Evolutionary conservation across 306 rosid species (phyloP), one percentile per base, ranked within the genome.

Genomic region (Begonia fuchsioides): DNA sequence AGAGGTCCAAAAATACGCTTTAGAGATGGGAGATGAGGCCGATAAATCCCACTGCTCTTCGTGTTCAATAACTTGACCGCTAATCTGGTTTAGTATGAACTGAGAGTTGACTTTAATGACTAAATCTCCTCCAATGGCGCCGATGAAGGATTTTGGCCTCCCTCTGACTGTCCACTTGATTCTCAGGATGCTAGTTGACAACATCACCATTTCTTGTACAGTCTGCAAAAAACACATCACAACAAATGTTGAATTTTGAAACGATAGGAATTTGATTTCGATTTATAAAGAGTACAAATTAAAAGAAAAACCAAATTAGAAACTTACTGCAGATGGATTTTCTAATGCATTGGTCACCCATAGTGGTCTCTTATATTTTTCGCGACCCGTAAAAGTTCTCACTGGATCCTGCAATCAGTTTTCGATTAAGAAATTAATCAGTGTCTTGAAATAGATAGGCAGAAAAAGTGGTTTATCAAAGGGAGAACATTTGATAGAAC

Each of bases 121-220:
- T 59, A 90, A 40, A 57, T 77, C 77, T 45, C 77, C 87, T 60
- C 77, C 87, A 10, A 81, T 10, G 7, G 63, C 69, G 11, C 66
- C 81, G 14, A 76, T 39, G n/a, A 77, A 44, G 54, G 79, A 67
- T 52, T 77, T 90, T 1, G 81, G 87, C 56, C 67, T 81, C 56
- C 98, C 98, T 77, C 39, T 81, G 18, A 81, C 43, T 38, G 81
- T 90, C 98, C 98, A 90, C 71, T 81, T 85, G 68, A 90, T 81
- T 12, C 67, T 73, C 11, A 90, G 79, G 51, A 72, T 78, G 59
- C 94, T 81, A 47, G 82, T 90, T 12, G 95, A 85, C 50, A 79
- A 61, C 95, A 90, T 85, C 12, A 62, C 76, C 98, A 90, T 90
- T 63, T 90, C 92, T 78, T 90, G 95, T 57, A 85, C 82, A 52